Evolutionary conservation across 805 yeast genomes (phyloP).

Genomic region (Torulaspora delbrueckii): DNA sequence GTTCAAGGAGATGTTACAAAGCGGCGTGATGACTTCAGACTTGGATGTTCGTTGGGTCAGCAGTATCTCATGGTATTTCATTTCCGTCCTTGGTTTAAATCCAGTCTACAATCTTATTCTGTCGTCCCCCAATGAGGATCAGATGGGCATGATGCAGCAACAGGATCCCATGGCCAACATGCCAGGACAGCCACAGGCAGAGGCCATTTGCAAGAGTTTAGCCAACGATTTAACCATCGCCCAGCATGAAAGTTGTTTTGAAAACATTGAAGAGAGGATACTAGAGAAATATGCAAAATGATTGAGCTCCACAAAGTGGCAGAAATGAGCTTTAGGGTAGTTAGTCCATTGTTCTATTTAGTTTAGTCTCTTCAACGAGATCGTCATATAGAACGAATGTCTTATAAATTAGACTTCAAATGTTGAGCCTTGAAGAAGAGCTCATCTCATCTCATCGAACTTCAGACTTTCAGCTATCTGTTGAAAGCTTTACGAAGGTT

Average conservation of each 20-base stretch:
- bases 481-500: neutral
- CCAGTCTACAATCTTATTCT: slow-evolving; percentile 71
- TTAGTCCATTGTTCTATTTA: too few species aligned
- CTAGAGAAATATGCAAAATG: slow-evolving; percentile 9
- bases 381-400: slow-evolving; percentile 4
- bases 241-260: slow-evolving; percentile 51
- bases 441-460: slow-evolving; percentile 3
- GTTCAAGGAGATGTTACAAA: slow-evolving; percentile 89
- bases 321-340: neutral
- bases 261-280: slow-evolving; percentile 59
- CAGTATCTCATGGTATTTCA: slow-evolving; percentile 93
- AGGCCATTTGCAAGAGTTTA: slow-evolving; percentile 58
- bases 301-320: neutral
- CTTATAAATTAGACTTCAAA: neutral
- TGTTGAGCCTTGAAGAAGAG: neutral
- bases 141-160: slow-evolving; percentile 28
- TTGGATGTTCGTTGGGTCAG: slow-evolving; percentile 89
- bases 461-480: neutral
- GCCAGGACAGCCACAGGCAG: slow-evolving; percentile 60
- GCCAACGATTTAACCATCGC: slow-evolving; percentile 70
- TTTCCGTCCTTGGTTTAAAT: slow-evolving; percentile 75
- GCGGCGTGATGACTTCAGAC: slow-evolving; percentile 77
- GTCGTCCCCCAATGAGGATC: slow-evolving; percentile 24
- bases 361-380: neutral
- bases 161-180: slow-evolving; percentile 34